Conservation (phyloP, 2,329 filamentous ascomycete species). For the Aspergillus hortae region DNA sequence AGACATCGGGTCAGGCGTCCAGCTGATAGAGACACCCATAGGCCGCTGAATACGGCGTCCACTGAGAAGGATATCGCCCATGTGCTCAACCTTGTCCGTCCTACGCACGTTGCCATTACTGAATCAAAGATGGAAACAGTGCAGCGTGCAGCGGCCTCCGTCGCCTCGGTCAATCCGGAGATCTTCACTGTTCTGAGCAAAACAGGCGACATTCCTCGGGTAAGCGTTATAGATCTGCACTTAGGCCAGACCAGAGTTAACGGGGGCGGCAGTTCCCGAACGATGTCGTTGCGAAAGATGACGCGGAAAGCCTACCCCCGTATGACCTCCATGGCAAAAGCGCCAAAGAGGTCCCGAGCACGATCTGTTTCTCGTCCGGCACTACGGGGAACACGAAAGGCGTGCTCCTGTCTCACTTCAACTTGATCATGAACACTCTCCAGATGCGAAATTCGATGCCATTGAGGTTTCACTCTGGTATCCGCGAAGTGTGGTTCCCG, state of each 20-base stretch:
- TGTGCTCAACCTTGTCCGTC: conserved; percentile 17
- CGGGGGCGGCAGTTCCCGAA: conserved; percentile 15
- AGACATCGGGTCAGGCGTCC: no score
- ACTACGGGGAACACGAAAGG: conserved; percentile 85
- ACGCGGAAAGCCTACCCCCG: conserved; percentile 14
- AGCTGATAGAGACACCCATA: background rate
- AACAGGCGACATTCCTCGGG: background rate
- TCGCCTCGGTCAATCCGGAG: conserved; percentile 1
- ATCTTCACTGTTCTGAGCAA: conserved; percentile 4
- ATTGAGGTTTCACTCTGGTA: conserved; percentile 10
- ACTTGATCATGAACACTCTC: conserved; percentile 67
- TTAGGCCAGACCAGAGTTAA: background rate
- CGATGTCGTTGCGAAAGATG: conserved; percentile 12
- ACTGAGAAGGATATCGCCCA: conserved; percentile 21
- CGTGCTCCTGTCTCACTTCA: conserved; percentile 73
- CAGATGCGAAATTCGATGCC: conserved; percentile 16
- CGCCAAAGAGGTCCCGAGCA: conserved; percentile 17
- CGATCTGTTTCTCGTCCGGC: conserved; percentile 64
- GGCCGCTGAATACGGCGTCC: conserved; percentile 18
- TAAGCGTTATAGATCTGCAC: background rate
- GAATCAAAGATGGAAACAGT: conserved; percentile 16
- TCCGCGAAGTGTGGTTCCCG: conserved; percentile 18
- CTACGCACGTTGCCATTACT: conserved; percentile 20
- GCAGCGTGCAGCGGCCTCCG: conserved; percentile 13
- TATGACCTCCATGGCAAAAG: conserved; percentile 17